Evolutionary conservation across 768 basidiomycete genomes (phyloP).

Genomic region (Rhodotorula diobovata): DNA sequence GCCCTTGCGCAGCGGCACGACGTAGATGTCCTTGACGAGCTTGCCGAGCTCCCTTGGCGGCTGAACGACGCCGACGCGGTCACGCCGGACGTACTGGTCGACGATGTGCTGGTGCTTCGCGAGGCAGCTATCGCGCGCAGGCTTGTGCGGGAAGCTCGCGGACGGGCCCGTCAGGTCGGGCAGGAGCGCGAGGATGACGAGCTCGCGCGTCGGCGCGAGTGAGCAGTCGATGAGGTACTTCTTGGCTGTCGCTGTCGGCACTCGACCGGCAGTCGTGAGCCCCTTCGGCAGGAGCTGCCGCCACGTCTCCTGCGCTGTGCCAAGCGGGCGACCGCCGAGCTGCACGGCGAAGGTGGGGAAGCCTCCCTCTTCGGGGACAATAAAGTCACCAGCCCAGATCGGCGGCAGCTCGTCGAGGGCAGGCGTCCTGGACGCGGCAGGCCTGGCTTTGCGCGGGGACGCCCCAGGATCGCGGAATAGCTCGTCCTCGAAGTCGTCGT

Average conservation of each 20-base stretch:
- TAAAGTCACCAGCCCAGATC: conserved; percentile 40
- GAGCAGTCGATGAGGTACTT: conserved; percentile 75
- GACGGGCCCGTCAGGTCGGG: conserved; percentile 56
- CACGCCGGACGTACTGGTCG: conserved; percentile 30
- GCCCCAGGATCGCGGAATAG: conserved; percentile 51
- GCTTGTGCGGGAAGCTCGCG: conserved; percentile 27
- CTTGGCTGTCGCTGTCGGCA: conserved; percentile 67
- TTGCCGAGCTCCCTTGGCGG: conserved; percentile 47
- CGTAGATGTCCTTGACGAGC: conserved; percentile 79
- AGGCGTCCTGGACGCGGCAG: neutral
- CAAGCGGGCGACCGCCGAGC: conserved; percentile 67
- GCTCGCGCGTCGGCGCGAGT: conserved; percentile 69
- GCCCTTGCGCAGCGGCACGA: conserved; percentile 66
- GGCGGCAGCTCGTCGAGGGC: conserved; percentile 22
- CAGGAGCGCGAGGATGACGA: conserved; percentile 70
- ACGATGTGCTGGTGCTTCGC: conserved; percentile 35
- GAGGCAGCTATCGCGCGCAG: conserved; percentile 13
- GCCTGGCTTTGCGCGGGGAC: conserved; percentile 1
- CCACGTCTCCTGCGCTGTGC: conserved; percentile 63
- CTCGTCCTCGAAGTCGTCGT: conserved; percentile 83
- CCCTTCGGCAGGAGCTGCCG: conserved; percentile 66
- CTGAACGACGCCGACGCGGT: conserved; percentile 40
- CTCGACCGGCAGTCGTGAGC: conserved; percentile 76
- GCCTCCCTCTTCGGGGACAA: conserved; percentile 57
- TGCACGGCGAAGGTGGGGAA: conserved; percentile 62